Percentiles rank a stretch among this genome's conserved stretches.
Evolutionary conservation across 164 flowering plant genomes (phyloP).

Genomic region (Chimonanthus salicifolius): DNA sequence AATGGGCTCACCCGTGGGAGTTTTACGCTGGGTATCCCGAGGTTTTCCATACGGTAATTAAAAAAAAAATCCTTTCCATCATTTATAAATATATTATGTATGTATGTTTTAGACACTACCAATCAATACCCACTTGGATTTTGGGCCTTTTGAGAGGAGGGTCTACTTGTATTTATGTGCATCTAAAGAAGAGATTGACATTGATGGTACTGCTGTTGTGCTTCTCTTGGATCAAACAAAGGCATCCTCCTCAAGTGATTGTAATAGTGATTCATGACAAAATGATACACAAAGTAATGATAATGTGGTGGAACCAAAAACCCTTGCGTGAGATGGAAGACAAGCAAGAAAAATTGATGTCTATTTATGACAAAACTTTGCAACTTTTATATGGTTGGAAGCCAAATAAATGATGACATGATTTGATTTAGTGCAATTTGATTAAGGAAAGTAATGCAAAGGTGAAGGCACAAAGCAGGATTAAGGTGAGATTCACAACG

Average conservation of each 20-base stretch:
- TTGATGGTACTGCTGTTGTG: constrained; percentile 7
- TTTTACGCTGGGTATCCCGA: no score
- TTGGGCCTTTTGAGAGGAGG: no score
- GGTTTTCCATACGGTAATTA: no score
- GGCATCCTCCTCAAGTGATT: background rate
- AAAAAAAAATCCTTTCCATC: no score
- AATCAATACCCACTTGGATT: no score
- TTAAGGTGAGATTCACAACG: constrained; percentile 12
- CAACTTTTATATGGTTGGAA: background rate
- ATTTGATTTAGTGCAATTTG: background rate
- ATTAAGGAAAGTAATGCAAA: constrained; percentile 12
- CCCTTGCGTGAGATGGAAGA: background rate
- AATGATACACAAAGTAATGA: background rate
- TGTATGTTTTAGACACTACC: no score
- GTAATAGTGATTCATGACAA: background rate
- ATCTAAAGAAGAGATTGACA: constrained; percentile 1
- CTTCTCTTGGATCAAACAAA: constrained; percentile 6
- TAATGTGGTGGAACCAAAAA: background rate
- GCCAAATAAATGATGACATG: constrained; percentile 2
- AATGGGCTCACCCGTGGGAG: no score
- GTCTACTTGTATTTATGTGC: background rate
- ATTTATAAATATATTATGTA: no score
- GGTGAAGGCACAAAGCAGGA: constrained; percentile 20
- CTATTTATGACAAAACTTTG: background rate
- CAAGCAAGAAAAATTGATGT: background rate